Conservation (phyloP, 805 yeast species). For the Lipomyces orientalis region DNA sequence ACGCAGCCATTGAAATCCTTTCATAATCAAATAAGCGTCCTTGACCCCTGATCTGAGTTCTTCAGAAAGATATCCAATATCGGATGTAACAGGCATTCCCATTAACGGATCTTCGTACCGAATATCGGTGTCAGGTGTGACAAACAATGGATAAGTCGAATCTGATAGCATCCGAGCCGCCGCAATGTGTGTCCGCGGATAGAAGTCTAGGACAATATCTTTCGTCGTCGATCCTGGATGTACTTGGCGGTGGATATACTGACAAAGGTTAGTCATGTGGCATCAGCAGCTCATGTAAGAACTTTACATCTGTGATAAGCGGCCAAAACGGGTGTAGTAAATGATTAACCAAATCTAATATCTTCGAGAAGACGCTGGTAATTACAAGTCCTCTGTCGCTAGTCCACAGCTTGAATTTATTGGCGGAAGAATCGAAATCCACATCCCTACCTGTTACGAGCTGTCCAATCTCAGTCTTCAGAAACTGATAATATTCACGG, state of each 20-base stretch:
- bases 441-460: neutral
- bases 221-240: neutral
- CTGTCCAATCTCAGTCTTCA: neutral
- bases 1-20: constrained; percentile 19
- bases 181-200: constrained; percentile 23
- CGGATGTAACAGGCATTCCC: constrained; percentile 16
- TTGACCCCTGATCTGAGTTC: neutral
- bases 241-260: constrained; percentile 4
- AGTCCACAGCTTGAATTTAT: constrained; percentile 12
- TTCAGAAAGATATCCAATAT: constrained; percentile 19
- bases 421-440: neutral
- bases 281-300: neutral
- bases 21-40: constrained; percentile 8
- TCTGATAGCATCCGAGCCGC: constrained; percentile 19
- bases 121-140: constrained; percentile 9
- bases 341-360: constrained; percentile 10
- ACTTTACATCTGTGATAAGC: constrained; percentile 9
- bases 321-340: constrained; percentile 24
- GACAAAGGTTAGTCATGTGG: neutral
- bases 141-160: constrained; percentile 15
- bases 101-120: constrained; percentile 14
- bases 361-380: constrained; percentile 9
- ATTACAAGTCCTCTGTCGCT: constrained; percentile 2
- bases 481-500: constrained; percentile 17
- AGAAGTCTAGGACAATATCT: constrained; percentile 7